These are phyloP conservation scores for Pythium brachiatum DNA, from an alignment of 352 stramenopile species.

Conservation along the genomic window DNA sequence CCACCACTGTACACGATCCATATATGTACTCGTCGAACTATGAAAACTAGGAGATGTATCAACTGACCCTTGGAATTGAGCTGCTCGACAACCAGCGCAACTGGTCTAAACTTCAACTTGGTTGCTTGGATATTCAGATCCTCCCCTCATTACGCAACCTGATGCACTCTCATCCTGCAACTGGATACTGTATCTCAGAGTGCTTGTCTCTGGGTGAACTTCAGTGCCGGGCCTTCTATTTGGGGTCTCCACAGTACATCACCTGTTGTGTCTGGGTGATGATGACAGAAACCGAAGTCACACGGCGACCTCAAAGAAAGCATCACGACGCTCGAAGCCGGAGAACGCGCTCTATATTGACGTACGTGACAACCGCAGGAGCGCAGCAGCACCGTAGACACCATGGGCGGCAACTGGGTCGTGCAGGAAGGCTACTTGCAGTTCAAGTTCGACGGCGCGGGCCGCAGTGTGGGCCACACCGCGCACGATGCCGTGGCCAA, in stretches of 20 bases:
- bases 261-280: slow-evolving; percentile 13
- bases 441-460: slow-evolving; percentile 17
- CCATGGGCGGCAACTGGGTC: slow-evolving; percentile 31
- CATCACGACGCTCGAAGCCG: not conserved
- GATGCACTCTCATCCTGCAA: not conserved
- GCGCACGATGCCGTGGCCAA: slow-evolving; percentile 1
- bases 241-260: not conserved
- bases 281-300: slow-evolving; percentile 23
- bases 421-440: slow-evolving; percentile 31
- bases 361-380: not conserved
- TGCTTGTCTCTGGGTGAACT: slow-evolving; percentile 1
- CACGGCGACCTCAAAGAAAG: slow-evolving; percentile 11
- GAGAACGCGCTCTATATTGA: not conserved
- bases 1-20: no score
- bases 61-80: no score
- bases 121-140: not conserved
- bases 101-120: not conserved
- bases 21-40: no score
- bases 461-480: not conserved
- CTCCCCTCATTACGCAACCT: slow-evolving; percentile 4
- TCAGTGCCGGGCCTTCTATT: slow-evolving; percentile 7
- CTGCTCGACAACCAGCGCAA: not conserved
- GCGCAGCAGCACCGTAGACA: not conserved
- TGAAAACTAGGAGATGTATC: no score
- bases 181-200: not conserved